phyloP scores from a whole-genome alignment of 768 basidiomycete species.

The Lactarius akahatsu region DNA sequence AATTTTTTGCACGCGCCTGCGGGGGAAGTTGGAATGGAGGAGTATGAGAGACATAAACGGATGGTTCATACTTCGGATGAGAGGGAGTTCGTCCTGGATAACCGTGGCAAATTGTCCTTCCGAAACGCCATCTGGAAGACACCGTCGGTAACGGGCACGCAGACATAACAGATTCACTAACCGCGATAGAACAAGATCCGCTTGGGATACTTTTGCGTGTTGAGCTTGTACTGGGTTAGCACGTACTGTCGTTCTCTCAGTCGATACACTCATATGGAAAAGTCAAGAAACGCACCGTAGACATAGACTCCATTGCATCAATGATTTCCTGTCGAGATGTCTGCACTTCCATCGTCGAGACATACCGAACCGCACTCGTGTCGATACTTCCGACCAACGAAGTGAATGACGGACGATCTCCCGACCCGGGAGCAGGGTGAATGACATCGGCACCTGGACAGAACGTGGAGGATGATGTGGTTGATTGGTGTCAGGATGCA shows the following conservation, averaged over 20 bases:
- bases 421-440: conserved; percentile 79
- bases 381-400: conserved; percentile 81
- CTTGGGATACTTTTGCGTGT: conserved; percentile 61
- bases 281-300: conserved; percentile 43
- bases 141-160: not conserved
- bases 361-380: conserved; percentile 69
- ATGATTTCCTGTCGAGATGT: conserved; percentile 74
- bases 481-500: not conserved
- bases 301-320: conserved; percentile 65
- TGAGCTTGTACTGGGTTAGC: conserved; percentile 55
- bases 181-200: conserved; percentile 78
- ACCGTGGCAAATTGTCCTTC: conserved; percentile 51
- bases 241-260: conserved; percentile 43
- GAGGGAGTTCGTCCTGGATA: conserved; percentile 57
- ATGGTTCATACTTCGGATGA: conserved; percentile 50
- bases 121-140: conserved; percentile 48
- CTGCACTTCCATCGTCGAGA: conserved; percentile 62
- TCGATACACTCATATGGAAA: conserved; percentile 5
- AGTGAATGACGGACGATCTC: conserved; percentile 77
- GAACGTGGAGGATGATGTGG: not conserved
- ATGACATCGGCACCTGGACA: conserved; percentile 74
- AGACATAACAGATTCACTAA: conserved; percentile 32
- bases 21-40: not conserved
- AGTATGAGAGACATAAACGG: not conserved
- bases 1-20: conserved; percentile 63